These are phyloP conservation scores for Apiospora malaysiana DNA, from an alignment of 2,329 filamentous ascomycete species.

Conservation along the genomic window DNA sequence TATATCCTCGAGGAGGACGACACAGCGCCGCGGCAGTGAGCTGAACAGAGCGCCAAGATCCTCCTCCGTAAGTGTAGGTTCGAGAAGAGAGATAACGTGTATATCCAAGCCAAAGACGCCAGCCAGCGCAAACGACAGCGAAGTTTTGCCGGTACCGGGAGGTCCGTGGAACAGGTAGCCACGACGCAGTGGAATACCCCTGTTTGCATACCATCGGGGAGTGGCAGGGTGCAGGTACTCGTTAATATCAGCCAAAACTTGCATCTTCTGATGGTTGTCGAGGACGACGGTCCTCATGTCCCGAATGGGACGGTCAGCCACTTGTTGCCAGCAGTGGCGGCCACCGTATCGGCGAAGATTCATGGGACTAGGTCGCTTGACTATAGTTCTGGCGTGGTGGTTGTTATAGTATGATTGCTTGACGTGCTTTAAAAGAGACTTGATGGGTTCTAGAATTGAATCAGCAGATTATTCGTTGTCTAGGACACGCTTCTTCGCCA, in stretches of 20 bases:
- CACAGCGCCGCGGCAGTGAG: slow-evolving; percentile 64
- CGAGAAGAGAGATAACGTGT: slow-evolving; percentile 66
- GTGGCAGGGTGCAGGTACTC: slow-evolving; percentile 77
- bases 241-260: slow-evolving; percentile 74
- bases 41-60: slow-evolving; percentile 65
- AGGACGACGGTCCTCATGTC: slow-evolving; percentile 79
- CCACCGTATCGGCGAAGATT: slow-evolving; percentile 52
- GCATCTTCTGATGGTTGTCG: slow-evolving; percentile 68
- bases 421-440: slow-evolving; percentile 58
- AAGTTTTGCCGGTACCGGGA: slow-evolving; percentile 76
- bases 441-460: slow-evolving; percentile 53
- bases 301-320: slow-evolving; percentile 68
- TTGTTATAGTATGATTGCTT: slow-evolving; percentile 58
- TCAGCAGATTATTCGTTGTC: background rate
- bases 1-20: slow-evolving; percentile 73
- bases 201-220: slow-evolving; percentile 74
- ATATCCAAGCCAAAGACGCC: slow-evolving; percentile 71
- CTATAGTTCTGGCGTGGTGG: slow-evolving; percentile 61
- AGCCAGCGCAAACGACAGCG: slow-evolving; percentile 68
- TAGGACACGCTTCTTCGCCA: background rate
- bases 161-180: slow-evolving; percentile 82
- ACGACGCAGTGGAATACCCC: slow-evolving; percentile 76
- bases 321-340: slow-evolving; percentile 58
- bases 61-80: slow-evolving; percentile 66
- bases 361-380: slow-evolving; percentile 58